Conservation (phyloP, 129 eudicot species). For the Pulicaria dysenterica region DNA sequence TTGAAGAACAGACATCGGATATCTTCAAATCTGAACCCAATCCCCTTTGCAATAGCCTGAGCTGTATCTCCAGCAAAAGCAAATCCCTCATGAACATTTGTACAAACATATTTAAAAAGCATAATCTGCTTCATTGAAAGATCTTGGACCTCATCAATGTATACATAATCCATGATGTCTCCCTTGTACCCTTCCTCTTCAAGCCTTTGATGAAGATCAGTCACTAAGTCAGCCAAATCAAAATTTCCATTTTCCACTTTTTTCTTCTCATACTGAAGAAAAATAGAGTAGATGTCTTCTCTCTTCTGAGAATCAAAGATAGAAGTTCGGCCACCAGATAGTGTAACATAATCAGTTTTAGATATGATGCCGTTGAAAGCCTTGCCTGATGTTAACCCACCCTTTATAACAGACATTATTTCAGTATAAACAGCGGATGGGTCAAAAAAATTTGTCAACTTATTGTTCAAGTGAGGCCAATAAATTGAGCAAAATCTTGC, state of each 20-base stretch:
- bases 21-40: slow-evolving; percentile 79
- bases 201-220: slow-evolving; percentile 67
- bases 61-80: slow-evolving; percentile 86
- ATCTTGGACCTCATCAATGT: slow-evolving; percentile 87
- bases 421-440: slow-evolving; percentile 73
- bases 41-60: slow-evolving; percentile 81
- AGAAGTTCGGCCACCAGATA: slow-evolving; percentile 53
- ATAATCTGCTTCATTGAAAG: slow-evolving; percentile 71
- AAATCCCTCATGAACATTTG: slow-evolving; percentile 77
- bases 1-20: slow-evolving; percentile 56
- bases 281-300: slow-evolving; percentile 48
- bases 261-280: slow-evolving; percentile 58
- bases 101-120: slow-evolving; percentile 64
- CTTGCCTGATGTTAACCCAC: slow-evolving; percentile 46
- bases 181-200: slow-evolving; percentile 44
- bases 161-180: slow-evolving; percentile 66
- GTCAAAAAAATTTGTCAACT: slow-evolving; percentile 54
- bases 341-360: slow-evolving; percentile 46
- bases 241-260: slow-evolving; percentile 56
- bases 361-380: slow-evolving; percentile 31
- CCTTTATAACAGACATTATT: slow-evolving; percentile 80
- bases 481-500: slow-evolving; percentile 55
- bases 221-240: slow-evolving; percentile 81
- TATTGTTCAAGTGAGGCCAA: slow-evolving; percentile 67
- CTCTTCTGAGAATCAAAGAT: slow-evolving; percentile 46